Evolutionary conservation across 2,329 filamentous ascomycete species (phyloP).

Genomic region (Samsoniella hepiali): DNA sequence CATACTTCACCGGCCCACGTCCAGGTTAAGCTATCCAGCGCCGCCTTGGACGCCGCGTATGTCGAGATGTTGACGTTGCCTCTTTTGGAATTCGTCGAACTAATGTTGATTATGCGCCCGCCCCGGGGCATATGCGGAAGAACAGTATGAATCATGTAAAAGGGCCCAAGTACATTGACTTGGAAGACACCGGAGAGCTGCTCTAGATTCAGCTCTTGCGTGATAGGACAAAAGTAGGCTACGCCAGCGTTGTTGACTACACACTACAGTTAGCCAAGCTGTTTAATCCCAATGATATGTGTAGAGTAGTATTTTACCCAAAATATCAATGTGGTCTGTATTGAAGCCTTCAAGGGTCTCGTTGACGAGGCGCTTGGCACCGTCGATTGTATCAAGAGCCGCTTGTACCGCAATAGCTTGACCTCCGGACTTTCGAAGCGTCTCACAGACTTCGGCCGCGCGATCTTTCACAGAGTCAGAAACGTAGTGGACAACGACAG

Average conservation of each 20-base stretch:
- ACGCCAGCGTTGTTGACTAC: conserved; percentile 38
- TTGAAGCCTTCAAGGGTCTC: conserved; percentile 35
- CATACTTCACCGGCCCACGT: conserved; percentile 33
- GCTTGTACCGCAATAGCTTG: conserved; percentile 33
- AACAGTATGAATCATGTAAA: conserved; percentile 35
- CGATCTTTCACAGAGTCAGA: conserved; percentile 31
- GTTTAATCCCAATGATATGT: neutral
- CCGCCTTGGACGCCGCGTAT: conserved; percentile 31
- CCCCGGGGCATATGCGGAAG: conserved; percentile 36
- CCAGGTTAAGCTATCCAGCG: conserved; percentile 34
- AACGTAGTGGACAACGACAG: conserved; percentile 39
- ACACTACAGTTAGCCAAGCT: neutral
- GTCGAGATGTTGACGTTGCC: conserved; percentile 20
- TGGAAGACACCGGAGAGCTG: conserved; percentile 30
- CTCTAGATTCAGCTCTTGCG: conserved; percentile 25
- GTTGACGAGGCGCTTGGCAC: conserved; percentile 31
- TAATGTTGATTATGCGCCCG: conserved; percentile 27
- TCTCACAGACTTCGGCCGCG: conserved; percentile 31
- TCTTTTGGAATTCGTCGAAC: conserved; percentile 23
- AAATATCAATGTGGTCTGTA: conserved; percentile 39
- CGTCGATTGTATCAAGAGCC: conserved; percentile 32
- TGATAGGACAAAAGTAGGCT: conserved; percentile 22
- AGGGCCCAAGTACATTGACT: conserved; percentile 33
- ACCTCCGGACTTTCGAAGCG: conserved; percentile 29
- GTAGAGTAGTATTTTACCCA: conserved; percentile 29